Base-by-base conservation (phyloP, 768 basidiomycete genomes). In the Mycena chlorophos region DNA sequence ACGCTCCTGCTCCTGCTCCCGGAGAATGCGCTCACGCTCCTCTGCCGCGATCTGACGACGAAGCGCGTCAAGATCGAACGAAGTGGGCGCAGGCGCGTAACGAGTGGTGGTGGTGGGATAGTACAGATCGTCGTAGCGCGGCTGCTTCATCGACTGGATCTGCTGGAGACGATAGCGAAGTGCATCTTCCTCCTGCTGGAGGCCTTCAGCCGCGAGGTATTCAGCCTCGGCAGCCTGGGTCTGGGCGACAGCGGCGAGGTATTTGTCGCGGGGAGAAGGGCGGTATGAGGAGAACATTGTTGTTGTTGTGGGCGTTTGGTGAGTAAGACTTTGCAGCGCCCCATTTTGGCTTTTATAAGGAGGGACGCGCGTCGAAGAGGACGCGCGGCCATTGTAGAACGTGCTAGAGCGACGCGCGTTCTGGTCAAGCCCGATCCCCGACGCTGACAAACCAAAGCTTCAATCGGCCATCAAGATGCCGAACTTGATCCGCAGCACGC, bases 201-300 rank as follows among this genome's bases (percentile, higher is more conserved):
- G 55, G 29, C 70, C 68, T 46, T 74, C 65, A 4, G 67, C 69
- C 34, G 71, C 69, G 30, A 76, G 63, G 34, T 72, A 74, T 38
- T 74, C 70, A 14, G 68, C 68, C 58, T 75, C 72, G 5, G 75
- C 73, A 45, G 72, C 68, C 54, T 68, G 67, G 19, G 69, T 71
- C 51, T 70, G 66, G 6, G 73, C 72, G 22, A 75, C 61, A 23
- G 75, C 73, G 40, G 69, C 67, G 25, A 75, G 61, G 57, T 77
- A 76, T 23, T 66, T 69, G 22, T 73, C 67, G 22, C 72, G 70
- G 29, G 72, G 63, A 59, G 48, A 45, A 57, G 45, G 40, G 54
- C 37, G 50, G 51, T 42, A 42, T 10, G 34, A 37, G 40, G 40
- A 19, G 40, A 42, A 42, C 40, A 42, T 42, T 42, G 40, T 42